Evolutionary conservation across 345 rosid species (phyloP).

Genomic region (Eucalyptus regnans): DNA sequence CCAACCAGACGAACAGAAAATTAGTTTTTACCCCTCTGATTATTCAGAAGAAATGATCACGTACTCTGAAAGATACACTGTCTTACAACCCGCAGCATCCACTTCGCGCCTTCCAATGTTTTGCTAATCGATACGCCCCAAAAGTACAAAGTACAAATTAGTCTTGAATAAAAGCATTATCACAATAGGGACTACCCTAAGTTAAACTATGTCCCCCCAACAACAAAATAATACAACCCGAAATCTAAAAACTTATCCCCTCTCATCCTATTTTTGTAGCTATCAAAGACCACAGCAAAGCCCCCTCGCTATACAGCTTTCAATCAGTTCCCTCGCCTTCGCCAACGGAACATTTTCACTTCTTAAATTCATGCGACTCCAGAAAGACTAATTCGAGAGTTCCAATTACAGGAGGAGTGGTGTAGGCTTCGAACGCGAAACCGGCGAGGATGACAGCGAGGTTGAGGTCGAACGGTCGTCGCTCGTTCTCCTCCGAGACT

Average conservation of each 20-base stretch:
- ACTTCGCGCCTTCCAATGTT: conserved; percentile 57
- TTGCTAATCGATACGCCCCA: conserved; percentile 24
- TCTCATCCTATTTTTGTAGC: background rate
- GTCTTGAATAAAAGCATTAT: background rate
- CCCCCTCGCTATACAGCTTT: background rate
- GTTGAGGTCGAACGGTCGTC: conserved; percentile 79
- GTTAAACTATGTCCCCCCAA: background rate
- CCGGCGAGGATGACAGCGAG: conserved; percentile 94
- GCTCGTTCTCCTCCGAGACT: conserved; percentile 13
- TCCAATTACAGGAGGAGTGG: conserved; percentile 48
- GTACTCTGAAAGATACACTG: conserved; percentile 80
- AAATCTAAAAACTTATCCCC: background rate
- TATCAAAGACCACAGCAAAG: background rate
- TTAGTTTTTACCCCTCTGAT: background rate
- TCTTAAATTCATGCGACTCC: background rate
- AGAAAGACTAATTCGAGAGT: background rate
- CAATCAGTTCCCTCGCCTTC: background rate
- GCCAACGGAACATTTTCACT: background rate
- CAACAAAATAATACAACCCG: background rate
- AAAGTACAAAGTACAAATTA: background rate
- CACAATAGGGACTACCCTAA: background rate
- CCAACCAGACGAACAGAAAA: background rate
- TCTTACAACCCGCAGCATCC: conserved; percentile 76
- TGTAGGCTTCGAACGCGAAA: conserved; percentile 88
- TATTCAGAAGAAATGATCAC: conserved; percentile 3